Evolutionary conservation across 1,139 yeast species (phyloP), one percentile per base, ranked within the genome.

Genomic region (Suhomyces taliae): DNA sequence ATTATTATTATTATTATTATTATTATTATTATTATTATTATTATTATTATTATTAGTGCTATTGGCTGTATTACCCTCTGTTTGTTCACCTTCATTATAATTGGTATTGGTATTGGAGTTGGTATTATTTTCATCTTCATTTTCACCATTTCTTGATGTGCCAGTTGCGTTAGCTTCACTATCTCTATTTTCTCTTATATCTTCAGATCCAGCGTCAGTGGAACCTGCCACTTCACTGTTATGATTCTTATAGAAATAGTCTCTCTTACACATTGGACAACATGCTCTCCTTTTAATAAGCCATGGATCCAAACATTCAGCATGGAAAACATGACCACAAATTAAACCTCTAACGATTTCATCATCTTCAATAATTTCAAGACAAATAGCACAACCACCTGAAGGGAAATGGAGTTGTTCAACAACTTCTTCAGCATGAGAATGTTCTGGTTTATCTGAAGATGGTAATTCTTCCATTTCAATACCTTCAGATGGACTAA

Each of bases 281-380:
- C 90, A 85, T 1, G 93, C 93, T 46, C 87, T 76, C 53, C 93
- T 72, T 50, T 79, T 79, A 4, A 83, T 83, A 42, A 89, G 69
- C 96, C 96, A 88, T 1, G 93, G 93, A 56, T 87, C 95, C 43
- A 89, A 73, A 65, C 96, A 89, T 27, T 77, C 83, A 9, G 85
- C 75, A 61, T 89, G 96, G 75, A 84, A 89, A 2, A 86, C 90
- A 65, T 89, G 96, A 3, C 93, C 93, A 67, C 96, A 89, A 9
- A 87, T 70, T 41, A 88, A 72, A 0, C 90, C 89, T 46, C 95
- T 77, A 0, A 88, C 90, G 1, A 66, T 60, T 43, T 86, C 91
- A 9, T 77, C 82, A 45, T 79, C 79, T 52, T 81, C 86, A 56
- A 85, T 76, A 9, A 69, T 61, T 45, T 87, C 95, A 44, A 87